These are phyloP conservation scores for Scedosporium aurantiacum DNA, from an alignment of 2,329 filamentous ascomycete species.

Conservation along the genomic window DNA sequence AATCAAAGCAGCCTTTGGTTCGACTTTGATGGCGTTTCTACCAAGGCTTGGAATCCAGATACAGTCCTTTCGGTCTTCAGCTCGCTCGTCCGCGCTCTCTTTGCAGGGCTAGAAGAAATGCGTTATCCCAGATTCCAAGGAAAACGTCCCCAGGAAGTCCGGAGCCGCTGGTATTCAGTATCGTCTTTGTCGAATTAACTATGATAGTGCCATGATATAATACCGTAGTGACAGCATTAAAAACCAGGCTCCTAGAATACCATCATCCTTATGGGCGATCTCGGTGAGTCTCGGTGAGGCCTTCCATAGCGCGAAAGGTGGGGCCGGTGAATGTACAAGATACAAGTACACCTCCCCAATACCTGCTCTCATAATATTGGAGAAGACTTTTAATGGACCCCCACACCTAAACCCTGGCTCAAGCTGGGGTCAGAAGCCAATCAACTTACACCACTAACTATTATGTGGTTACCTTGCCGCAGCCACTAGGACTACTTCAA, in stretches of 20 bases:
- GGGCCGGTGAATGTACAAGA: neutral
- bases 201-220: too few species aligned
- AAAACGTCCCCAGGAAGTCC: too few species aligned
- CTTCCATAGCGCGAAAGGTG: neutral
- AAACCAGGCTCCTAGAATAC: neutral
- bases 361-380: neutral
- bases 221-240: neutral
- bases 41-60: neutral
- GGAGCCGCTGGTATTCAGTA: too few species aligned
- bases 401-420: neutral
- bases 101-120: too few species aligned
- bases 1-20: neutral
- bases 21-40: neutral
- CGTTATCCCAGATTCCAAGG: too few species aligned
- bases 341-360: neutral
- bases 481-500: neutral
- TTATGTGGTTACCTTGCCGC: neutral
- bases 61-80: neutral
- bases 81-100: too few species aligned
- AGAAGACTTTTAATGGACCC: neutral
- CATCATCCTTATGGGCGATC: too few species aligned
- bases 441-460: neutral
- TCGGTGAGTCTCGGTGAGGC: slow-evolving; percentile 3
- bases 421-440: neutral
- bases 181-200: too few species aligned